Conservation (phyloP, 108 stramenopile species). For the Aurantiochytrium sp. region DNA sequence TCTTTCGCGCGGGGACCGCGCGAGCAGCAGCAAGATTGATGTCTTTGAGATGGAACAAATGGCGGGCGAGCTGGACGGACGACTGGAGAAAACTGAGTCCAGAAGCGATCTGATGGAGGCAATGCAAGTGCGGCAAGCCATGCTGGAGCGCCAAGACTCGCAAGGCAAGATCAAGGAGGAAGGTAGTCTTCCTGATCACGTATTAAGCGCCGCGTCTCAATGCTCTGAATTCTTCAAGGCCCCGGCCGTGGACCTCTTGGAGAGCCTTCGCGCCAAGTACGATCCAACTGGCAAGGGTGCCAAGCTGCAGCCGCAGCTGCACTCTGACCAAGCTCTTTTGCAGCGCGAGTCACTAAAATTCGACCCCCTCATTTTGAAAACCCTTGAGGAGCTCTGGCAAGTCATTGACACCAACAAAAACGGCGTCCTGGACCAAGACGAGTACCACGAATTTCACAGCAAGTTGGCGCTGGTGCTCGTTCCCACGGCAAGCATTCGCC, state of each 20-base stretch:
- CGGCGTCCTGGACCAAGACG: background rate
- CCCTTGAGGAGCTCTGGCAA: background rate
- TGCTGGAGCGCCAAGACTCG: background rate
- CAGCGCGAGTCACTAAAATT: background rate
- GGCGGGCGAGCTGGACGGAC: background rate
- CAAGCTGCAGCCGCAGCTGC: background rate
- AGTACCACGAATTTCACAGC: background rate
- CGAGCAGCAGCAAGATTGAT: too few species aligned
- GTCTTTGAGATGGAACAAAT: background rate
- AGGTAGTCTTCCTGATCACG: background rate
- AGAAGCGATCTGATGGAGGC: background rate
- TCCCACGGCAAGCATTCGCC: background rate
- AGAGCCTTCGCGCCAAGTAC: background rate
- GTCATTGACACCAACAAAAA: background rate
- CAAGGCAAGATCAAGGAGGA: background rate
- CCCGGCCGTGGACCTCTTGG: background rate
- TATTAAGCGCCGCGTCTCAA: background rate
- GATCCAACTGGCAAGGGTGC: background rate
- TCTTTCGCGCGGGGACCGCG: background rate
- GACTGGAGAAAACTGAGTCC: background rate
- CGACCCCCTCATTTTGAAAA: background rate
- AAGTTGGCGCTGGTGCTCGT: background rate
- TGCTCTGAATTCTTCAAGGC: background rate
- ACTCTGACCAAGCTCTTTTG: background rate
- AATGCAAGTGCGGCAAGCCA: background rate